Evolutionary conservation across 1,284 basidiomycete genomes (phyloP), one percentile per base, ranked within the genome.

Genomic region (Microbotryum saponariae): DNA sequence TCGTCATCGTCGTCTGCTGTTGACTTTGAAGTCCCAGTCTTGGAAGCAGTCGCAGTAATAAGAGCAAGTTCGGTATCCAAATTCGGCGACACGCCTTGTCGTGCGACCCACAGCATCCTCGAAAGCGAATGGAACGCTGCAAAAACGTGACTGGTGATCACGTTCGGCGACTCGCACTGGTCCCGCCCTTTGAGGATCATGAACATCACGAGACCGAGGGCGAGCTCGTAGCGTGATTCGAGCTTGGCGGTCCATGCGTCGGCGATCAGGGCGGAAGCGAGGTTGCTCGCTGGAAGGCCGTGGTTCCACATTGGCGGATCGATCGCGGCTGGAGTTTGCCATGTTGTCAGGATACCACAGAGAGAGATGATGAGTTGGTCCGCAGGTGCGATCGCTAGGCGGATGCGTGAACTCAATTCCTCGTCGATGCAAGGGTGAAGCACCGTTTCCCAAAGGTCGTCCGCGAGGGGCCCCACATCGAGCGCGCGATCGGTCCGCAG

Each of bases 61-160:
- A 42, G 37, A 42, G 37, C 37, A 18, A 42, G 37, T 18, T 42
- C 60, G 12, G 60, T 49, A 3, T 65, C 59, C 49, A 59, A 6
- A 61, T 64, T 61, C 70, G 66, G 66, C 65, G 54, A 70, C 59
- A n/a, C 71, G 64, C 7, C 67, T 71, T 68, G 73, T 23, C 68
- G 64, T 7, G 59, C 51, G 10, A 77, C 53, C 76, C 76, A 78
- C n/a, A 70, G 66, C 7, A 75, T 58, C 0, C 73, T 69, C 5
- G 67, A 66, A 58, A 73, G 73, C 27, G 74, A 73, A 48, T 78
- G 76, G 53, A 76, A 75, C 12, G 69, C 65, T 6, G 69, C 60
- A 33, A 76, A 67, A 0, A 74, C 71, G 47, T 71, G n/a, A 6
- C 55, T 49, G 6, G 62, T 66, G 18, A 56, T 46, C 52, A 58